A percentile compares a stretch with the other conserved stretches of the same genome.
Evolutionary conservation across 2,329 filamentous ascomycete species (phyloP).

Genomic region (Xylariaceae sp.): DNA sequence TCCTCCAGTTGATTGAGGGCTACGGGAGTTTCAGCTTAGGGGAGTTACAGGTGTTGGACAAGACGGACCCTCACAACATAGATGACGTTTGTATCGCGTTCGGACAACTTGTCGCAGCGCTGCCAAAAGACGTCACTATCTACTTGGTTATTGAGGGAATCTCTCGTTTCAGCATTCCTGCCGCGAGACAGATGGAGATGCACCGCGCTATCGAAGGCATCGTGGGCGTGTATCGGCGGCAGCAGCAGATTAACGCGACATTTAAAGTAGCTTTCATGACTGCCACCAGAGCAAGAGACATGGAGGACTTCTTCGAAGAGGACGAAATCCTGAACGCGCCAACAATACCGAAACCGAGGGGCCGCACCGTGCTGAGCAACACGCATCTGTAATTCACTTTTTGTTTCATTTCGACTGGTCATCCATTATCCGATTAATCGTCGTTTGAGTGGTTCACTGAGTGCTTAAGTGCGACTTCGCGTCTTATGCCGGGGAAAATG

Average conservation of each 20-base stretch:
- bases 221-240: neutral
- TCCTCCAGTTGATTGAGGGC: conserved; percentile 8
- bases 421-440: no score
- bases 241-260: conserved; percentile 1
- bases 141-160: conserved; percentile 9
- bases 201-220: neutral
- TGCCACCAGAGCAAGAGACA: neutral
- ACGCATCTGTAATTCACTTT: neutral
- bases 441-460: no score
- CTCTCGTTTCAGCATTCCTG: neutral
- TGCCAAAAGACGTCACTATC: conserved; percentile 1
- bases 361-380: neutral
- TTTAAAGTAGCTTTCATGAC: conserved; percentile 9
- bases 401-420: neutral
- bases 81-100: conserved; percentile 1
- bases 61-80: neutral
- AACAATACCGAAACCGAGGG: neutral
- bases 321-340: conserved; percentile 6
- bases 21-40: conserved; percentile 10
- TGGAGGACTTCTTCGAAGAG: conserved; percentile 7
- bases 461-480: no score
- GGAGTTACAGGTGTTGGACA: neutral
- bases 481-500: no score
- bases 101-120: neutral
- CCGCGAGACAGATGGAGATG: neutral